These are phyloP conservation scores for Schizosaccharomyces octosporus DNA, from an alignment of 805 yeast genomes.

Conservation along the genomic window DNA sequence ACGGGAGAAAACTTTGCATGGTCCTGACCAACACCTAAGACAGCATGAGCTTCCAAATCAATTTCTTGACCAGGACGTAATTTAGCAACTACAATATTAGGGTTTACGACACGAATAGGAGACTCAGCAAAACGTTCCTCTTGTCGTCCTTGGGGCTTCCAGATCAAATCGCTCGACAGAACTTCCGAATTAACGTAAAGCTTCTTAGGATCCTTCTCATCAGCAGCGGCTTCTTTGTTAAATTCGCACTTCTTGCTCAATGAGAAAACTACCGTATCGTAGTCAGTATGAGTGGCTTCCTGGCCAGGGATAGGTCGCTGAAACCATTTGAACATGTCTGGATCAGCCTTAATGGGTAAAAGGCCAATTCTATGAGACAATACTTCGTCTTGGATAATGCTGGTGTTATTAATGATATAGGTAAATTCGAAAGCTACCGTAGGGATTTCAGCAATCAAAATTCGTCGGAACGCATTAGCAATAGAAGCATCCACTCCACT, in stretches of 20 bases:
- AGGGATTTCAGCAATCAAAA: conserved; percentile 92
- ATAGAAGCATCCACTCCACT: conserved; percentile 71
- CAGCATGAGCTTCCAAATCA: conserved; percentile 66
- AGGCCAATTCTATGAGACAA: conserved; percentile 86
- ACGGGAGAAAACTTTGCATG: conserved; percentile 97
- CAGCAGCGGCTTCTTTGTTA: conserved; percentile 61
- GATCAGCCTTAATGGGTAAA: conserved; percentile 72
- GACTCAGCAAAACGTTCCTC: conserved; percentile 37
- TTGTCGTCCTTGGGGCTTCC: conserved; percentile 82
- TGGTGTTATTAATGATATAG: conserved; percentile 76
- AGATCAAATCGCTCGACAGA: conserved; percentile 56
- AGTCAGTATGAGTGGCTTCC: conserved; percentile 35
- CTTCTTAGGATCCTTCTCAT: conserved; percentile 57
- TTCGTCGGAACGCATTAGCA: conserved; percentile 88
- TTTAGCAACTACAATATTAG: conserved; percentile 73
- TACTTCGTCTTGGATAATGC: conserved; percentile 92
- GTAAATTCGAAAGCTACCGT: conserved; percentile 86
- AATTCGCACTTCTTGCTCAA: conserved; percentile 64
- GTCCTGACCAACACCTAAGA: conserved; percentile 76
- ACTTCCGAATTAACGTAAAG: conserved; percentile 64
- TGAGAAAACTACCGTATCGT: conserved; percentile 66
- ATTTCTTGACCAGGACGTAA: conserved; percentile 94
- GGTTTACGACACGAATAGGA: conserved; percentile 27
- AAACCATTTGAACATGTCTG: conserved; percentile 61
- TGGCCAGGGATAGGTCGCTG: conserved; percentile 14